Base-by-base conservation (phyloP, 164 flowering plant species). In the Euptelea pleiosperma region DNA sequence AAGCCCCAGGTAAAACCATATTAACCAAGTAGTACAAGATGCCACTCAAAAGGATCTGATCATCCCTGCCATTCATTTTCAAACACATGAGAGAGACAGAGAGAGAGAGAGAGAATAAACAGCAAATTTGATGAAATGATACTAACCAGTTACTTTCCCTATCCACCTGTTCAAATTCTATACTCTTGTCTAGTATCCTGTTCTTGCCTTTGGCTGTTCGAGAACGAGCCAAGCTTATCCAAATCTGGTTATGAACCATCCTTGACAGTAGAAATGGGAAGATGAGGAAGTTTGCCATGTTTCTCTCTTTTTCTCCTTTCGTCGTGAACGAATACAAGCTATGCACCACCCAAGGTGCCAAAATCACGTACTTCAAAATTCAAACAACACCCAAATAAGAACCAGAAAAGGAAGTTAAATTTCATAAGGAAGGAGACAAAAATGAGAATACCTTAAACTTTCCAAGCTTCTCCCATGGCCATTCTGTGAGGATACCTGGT, bases 141-240 rank as follows among this genome's bases (percentile, higher is more conserved):
- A n/a, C n/a, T n/a, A n/a, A n/a, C n/a, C n/a, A n/a, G n/a, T n/a
- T n/a, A 6, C 55, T 36, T 33, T 61, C 64, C 11, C 64, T 14
- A 44, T 61, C 64, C 4, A 61, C 64, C 12, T 61, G 64, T 52
- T 51, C 25, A 8, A 61, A 61, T 0, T 61, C 64, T 11, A 61
- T 40, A 24, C 40, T 42, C 33, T 41, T 51, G 49, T 21, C 42
- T 1, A 50, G 50, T 11, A 61, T 61, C 37, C 42, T 30, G 33
- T 61, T 53, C 44, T 52, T 61, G 41, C 57, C 30, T 41, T 52
- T 61, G 11, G 57, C 49, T 3, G 37, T 61, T 41, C 43, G 39
- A 24, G 18, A 29, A 21, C 64, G 64, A 41, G 64, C 22, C 2
- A 61, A 41, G 26, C 39, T 51, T 12, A 61, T 61, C 64, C 57